phyloP scores from a whole-genome alignment of 495 filamentous ascomycete genomes.

The Neurospora sp. region DNA sequence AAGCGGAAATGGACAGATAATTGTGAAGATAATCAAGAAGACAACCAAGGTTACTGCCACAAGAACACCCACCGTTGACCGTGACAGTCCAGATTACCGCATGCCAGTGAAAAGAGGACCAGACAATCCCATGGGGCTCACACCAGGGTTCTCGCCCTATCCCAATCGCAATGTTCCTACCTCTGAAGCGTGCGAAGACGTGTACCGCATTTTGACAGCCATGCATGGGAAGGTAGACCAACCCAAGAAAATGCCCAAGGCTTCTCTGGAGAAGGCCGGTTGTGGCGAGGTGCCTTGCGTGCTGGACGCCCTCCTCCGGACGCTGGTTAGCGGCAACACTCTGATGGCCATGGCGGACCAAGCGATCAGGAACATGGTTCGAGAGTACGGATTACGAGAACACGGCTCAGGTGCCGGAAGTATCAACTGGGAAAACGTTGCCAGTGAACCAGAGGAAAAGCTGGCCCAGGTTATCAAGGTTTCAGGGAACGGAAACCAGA shows the following conservation, averaged over 20 bases:
- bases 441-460: constrained; percentile 48
- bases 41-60: neutral
- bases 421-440: constrained; percentile 80
- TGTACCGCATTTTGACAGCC: constrained; percentile 56
- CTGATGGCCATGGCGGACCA: constrained; percentile 52
- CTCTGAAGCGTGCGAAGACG: constrained; percentile 58
- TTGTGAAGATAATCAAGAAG: neutral
- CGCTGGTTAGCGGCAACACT: constrained; percentile 68
- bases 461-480: constrained; percentile 62
- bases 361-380: constrained; percentile 62
- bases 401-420: constrained; percentile 48
- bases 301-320: constrained; percentile 79
- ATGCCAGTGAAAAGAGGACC: constrained; percentile 23
- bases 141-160: constrained; percentile 51
- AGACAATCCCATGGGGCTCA: constrained; percentile 37
- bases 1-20: neutral
- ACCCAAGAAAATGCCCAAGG: constrained; percentile 60
- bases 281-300: constrained; percentile 93
- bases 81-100: constrained; percentile 13
- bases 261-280: constrained; percentile 71
- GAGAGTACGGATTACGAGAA: constrained; percentile 49
- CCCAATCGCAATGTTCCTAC: constrained; percentile 61
- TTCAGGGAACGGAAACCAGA: constrained; percentile 62
- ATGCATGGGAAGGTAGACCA: constrained; percentile 55
- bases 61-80: neutral